A percentile compares a stretch with the other conserved stretches of the same genome.
Conservation (phyloP, 2,329 filamentous ascomycete genomes). For the Pseudogymnoascus sp. region DNA sequence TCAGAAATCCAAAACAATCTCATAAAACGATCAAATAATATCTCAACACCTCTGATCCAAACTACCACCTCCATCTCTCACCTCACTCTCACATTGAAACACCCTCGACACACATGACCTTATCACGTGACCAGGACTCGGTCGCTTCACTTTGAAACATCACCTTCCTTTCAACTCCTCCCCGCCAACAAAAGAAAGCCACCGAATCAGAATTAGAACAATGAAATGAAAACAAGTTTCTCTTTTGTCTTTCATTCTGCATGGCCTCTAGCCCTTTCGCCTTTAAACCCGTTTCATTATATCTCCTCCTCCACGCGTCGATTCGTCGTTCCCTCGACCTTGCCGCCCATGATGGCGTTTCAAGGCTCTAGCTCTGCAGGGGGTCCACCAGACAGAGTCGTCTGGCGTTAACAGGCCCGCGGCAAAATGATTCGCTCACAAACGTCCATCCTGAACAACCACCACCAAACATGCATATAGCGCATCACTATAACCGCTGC, state of each 20-base stretch:
- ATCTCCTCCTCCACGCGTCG: background rate
- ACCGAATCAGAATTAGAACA: background rate
- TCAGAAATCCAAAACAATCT: background rate
- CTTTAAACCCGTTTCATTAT: background rate
- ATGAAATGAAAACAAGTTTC: background rate
- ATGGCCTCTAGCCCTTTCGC: background rate
- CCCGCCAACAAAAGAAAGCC: background rate
- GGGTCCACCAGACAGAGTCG: background rate
- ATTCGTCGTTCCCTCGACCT: background rate
- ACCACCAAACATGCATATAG: background rate
- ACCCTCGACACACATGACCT: background rate
- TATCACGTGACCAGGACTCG: background rate
- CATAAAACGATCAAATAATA: background rate
- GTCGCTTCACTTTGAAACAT: background rate
- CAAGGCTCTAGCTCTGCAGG: background rate
- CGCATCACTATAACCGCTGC: background rate
- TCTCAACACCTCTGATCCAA: background rate
- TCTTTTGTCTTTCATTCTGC: background rate
- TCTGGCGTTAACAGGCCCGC: background rate
- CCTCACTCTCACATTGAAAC: background rate
- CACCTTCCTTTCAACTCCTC: background rate
- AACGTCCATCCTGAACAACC: background rate
- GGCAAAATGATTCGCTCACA: background rate
- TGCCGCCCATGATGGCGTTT: background rate
- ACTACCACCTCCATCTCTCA: background rate